Base-by-base conservation (phyloP, 2,329 filamentous ascomycete species). In the Penicillium freii region DNA sequence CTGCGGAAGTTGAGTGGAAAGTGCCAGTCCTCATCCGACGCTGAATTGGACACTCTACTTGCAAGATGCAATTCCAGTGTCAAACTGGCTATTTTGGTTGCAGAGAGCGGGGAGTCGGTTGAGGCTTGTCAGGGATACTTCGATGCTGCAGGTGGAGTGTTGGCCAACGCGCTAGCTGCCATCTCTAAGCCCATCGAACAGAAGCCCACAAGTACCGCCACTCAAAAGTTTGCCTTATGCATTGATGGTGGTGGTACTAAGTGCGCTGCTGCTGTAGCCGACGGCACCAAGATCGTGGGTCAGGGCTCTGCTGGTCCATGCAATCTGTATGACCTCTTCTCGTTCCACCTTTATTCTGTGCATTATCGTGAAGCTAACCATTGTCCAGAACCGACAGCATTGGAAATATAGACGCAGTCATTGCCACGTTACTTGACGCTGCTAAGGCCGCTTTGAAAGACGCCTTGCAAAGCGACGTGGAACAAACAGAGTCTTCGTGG, bases 191-290 rank as follows among this genome's bases (percentile, higher is more conserved):
- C 50, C 4, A 33, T 21, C 4, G 6, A 47, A 25, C 21, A 42
- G 6, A 17, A 17, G 4, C 25, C 45, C 4, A 13, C n/a, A 4
- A 25, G 11, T 15, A 25, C 11, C 23, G 25, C 9, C 6, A 33
- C 21, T 7, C n/a, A 44, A 15, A 34, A 25, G 2, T 61, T 65
- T 31, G 67, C 73, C 4, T 63, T 79, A 2, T 78, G 76, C 38
- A 69, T 79, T 19, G 77, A 79, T 63, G 76, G 75, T 0, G 77
- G 77, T 17, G 77, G 76, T 0, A 76, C 69, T 3, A 78, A 77
- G 58, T 78, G 76, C 57, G 75, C 73, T 21, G 77, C 76, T n/a
- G 69, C 68, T 2, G 56, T 76, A 11, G 56, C 73, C 5, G 66
- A 69, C 17, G 52, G 54, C 1, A 51, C 64, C 19, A 71, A 71